Base-by-base conservation (phyloP, 2,329 filamentous ascomycete genomes). In the Pseudogymnoascus destructans region DNA sequence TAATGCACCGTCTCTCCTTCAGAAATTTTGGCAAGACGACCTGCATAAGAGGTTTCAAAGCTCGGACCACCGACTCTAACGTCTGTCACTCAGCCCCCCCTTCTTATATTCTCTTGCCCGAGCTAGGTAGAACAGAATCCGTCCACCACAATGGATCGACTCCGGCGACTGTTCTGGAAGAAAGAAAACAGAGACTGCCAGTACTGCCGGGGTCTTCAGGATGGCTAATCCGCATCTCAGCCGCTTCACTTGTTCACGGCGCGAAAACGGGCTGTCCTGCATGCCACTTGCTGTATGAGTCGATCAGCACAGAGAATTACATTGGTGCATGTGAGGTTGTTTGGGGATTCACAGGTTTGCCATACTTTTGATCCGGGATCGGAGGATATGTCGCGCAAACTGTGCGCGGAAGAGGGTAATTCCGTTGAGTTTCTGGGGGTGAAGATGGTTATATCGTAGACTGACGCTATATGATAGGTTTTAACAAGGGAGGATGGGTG, bases 331-430 rank as follows among this genome's bases (percentile, higher is more conserved):
- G 46, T 52, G 46, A 52, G 46, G 7, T n/a, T 52, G 5, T 52
- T 19, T 52, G 25, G 46, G 8, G 46, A 52, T 30, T 52, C 46
- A 10, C 46, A 52, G n/a, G 46, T 52, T 30, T 30, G 25, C 46
- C 46, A 52, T 30, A 52, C 46, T 11, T 52, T 52, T 52, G 46
- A 52, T 52, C 46, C 46, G 23, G 23, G 46, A 25, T 30, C 25
- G 8, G 46, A 52, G 23, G 25, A 30, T 52, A 52, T 52, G 46
- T 52, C 46, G n/a, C 46, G 46, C 15, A 52, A 52, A 8, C 5
- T 52, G n/a, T 52, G 46, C 15, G 23, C 9, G 9, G 46, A 52
- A 30, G 46, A 52, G 46, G 46, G 46, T 52, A 52, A 52, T 11
- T 52, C 23, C 5, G n/a, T 10, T 19, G 13, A 15, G 2, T 11